Conservation (phyloP, 306 rosid species). For the Dalbergia cultrata region DNA sequence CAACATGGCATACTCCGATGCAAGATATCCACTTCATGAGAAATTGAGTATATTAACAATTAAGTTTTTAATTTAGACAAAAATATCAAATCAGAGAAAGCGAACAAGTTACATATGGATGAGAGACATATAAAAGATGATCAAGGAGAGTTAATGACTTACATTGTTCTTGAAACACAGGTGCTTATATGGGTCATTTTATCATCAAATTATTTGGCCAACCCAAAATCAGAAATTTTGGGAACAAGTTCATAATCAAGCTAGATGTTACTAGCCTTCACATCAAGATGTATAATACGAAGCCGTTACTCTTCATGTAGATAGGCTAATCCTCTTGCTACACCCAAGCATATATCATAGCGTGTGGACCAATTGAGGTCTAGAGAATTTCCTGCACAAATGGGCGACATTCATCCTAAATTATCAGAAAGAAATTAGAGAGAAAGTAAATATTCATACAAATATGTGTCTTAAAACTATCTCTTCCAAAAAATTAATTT, state of each 20-base stretch:
- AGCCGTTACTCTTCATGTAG: slow-evolving; percentile 81
- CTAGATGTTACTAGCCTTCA: slow-evolving; percentile 82
- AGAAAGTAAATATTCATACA: neutral
- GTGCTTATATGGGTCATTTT: slow-evolving; percentile 86
- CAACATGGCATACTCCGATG: slow-evolving; percentile 90
- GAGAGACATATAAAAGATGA: neutral
- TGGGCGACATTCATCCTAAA: slow-evolving; percentile 7
- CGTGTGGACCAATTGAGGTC: slow-evolving; percentile 73
- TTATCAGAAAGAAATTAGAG: slow-evolving; percentile 13
- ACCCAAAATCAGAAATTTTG: slow-evolving; percentile 85
- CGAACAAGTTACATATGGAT: neutral
- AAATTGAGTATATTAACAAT: slow-evolving; percentile 3
- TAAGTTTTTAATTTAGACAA: slow-evolving; percentile 26
- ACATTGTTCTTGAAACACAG: slow-evolving; percentile 83
- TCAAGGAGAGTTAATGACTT: slow-evolving; percentile 38
- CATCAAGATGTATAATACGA: slow-evolving; percentile 84
- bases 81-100: neutral
- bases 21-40: slow-evolving; percentile 80
- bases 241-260: slow-evolving; percentile 72
- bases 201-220: slow-evolving; percentile 84
- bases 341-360: slow-evolving; percentile 73
- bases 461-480: neutral
- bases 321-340: slow-evolving; percentile 83
- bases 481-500: too few relatives aligned
- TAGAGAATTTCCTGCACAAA: slow-evolving; percentile 58